These are phyloP conservation scores for Puccinellia tenuiflora DNA, from an alignment of 176 grass and related monocot genomes.

Conservation along the genomic window DNA sequence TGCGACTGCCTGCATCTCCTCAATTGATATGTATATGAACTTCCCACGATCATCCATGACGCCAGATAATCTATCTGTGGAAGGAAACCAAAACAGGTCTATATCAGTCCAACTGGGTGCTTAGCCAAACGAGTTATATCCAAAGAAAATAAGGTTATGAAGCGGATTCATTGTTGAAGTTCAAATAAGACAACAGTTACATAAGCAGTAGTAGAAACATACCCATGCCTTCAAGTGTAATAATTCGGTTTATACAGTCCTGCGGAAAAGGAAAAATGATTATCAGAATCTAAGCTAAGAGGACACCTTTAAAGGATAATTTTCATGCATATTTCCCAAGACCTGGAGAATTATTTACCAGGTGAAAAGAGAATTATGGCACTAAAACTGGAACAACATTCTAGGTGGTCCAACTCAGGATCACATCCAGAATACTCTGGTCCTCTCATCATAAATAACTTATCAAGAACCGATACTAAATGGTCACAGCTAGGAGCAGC, in stretches of 20 bases:
- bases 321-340: not conserved
- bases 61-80: conserved; percentile 80
- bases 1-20: conserved; percentile 92
- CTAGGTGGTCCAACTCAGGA: not conserved
- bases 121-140: not conserved
- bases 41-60: conserved; percentile 99
- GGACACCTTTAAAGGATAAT: not conserved
- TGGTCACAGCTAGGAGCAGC: not conserved
- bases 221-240: conserved; percentile 77
- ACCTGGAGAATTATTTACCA: not conserved
- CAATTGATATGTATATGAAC: conserved; percentile 81
- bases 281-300: not conserved
- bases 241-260: conserved; percentile 94
- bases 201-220: not conserved
- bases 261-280: conserved; percentile 9
- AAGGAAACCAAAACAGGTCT: not conserved
- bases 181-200: not conserved
- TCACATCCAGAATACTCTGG: not conserved
- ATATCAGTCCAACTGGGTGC: not conserved
- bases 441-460: not conserved
- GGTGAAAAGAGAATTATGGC: not conserved
- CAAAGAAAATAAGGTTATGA: not conserved
- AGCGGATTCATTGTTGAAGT: not conserved
- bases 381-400: not conserved
- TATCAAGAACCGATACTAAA: not conserved